Percentiles rank a stretch among this genome's conserved stretches.
Conservation (phyloP, 441 rosid species). For the Populus tomentosa region DNA sequence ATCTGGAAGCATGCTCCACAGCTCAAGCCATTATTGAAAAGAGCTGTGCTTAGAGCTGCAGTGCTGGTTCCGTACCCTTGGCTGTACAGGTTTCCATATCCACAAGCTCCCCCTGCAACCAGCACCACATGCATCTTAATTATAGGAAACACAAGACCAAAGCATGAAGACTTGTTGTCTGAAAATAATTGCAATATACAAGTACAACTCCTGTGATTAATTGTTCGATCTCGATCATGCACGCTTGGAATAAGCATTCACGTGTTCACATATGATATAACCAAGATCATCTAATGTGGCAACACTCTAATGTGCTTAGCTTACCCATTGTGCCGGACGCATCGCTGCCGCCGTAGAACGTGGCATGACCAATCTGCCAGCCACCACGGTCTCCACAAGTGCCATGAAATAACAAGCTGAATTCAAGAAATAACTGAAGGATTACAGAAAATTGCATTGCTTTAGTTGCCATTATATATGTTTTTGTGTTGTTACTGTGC, state of each 20-base stretch:
- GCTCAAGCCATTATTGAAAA: slow-evolving; percentile 47
- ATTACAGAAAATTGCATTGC: slow-evolving; percentile 4
- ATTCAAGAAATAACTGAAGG: slow-evolving; percentile 5
- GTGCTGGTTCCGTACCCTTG: slow-evolving; percentile 52
- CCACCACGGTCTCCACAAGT: slow-evolving; percentile 15
- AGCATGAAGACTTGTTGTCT: too few species aligned
- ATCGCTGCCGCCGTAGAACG: slow-evolving; percentile 49
- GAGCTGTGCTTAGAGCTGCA: slow-evolving; percentile 56
- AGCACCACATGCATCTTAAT: background rate
- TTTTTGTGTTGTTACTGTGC: background rate
- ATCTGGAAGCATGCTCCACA: slow-evolving; percentile 64
- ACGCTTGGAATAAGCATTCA: too few species aligned
- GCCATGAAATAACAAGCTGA: background rate
- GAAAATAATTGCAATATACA: too few species aligned
- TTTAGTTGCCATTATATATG: background rate
- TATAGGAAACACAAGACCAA: background rate
- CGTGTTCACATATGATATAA: too few species aligned
- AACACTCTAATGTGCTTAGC: background rate
- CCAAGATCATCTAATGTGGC: too few species aligned
- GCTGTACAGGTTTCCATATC: slow-evolving; percentile 47
- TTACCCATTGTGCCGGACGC: slow-evolving; percentile 54
- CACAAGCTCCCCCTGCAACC: slow-evolving; percentile 59
- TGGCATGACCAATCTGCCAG: slow-evolving; percentile 49
- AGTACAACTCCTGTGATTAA: too few species aligned
- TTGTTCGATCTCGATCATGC: too few species aligned